Conservation (phyloP, 306 rosid species). For the Trifolium pratense region DNA sequence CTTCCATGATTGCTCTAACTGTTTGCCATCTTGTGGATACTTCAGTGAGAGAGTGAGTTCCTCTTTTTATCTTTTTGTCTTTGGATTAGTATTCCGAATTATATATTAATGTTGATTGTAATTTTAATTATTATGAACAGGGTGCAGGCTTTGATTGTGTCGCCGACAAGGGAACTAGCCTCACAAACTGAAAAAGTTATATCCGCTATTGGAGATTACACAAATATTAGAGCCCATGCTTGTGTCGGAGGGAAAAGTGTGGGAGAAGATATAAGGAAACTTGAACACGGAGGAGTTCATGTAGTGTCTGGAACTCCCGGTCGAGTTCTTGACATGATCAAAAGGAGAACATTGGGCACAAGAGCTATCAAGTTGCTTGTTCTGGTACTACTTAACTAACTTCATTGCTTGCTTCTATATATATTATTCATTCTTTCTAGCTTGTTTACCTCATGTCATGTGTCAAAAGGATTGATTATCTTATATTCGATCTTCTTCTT, state of each 20-base stretch:
- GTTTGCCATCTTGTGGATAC: slow-evolving; percentile 83
- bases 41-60: slow-evolving; percentile 70
- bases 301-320: slow-evolving; percentile 99
- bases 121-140: too few relatives aligned
- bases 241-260: slow-evolving; percentile 96
- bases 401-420: slow-evolving; percentile 36
- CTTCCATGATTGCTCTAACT: slow-evolving; percentile 48
- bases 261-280: slow-evolving; percentile 90
- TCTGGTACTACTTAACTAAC: slow-evolving; percentile 58
- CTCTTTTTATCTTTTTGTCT: too few relatives aligned
- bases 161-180: slow-evolving; percentile 96
- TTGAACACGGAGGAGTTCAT: slow-evolving; percentile 95
- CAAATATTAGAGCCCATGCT: slow-evolving; percentile 86
- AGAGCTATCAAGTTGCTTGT: slow-evolving; percentile 81
- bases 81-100: too few relatives aligned
- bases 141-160: slow-evolving; percentile 86
- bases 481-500: slow-evolving; percentile 11
- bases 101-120: too few relatives aligned
- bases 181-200: slow-evolving; percentile 92
- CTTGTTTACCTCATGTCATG: neutral
- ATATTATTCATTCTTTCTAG: neutral
- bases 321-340: slow-evolving; percentile 96
- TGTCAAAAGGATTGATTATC: neutral
- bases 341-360: slow-evolving; percentile 90
- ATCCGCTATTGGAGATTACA: slow-evolving; percentile 83